Base-by-base conservation (phyloP, 2,329 filamentous ascomycete species). In the Arthrinium phaeospermum region DNA sequence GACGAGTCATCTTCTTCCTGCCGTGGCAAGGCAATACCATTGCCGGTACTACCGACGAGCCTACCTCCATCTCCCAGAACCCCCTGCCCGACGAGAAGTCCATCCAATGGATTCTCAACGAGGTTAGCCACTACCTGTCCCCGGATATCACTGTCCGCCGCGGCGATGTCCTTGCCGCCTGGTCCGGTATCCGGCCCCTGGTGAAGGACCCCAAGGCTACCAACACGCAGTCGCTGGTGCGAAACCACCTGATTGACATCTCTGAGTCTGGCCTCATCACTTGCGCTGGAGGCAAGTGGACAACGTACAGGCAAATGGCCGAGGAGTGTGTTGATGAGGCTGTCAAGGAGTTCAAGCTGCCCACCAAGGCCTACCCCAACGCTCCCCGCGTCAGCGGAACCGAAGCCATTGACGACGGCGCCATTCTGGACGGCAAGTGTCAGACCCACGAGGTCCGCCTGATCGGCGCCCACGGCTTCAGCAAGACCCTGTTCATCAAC, bases 1-100 rank as follows among this genome's bases (percentile, higher is more conserved):
- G 94, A 27, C 90, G 94, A 80, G 94, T 97, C 69, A 96, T 97
- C 79, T 97, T 97, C 89, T 97, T 97, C 87, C 87, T 97, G 53
- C 94, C 94, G 30, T 97, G 94, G 94, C 94, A 97, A 84, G 94
- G 94, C 68, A 96, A 96, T 84, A 97, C 94, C 19, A 96, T 97
- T 79, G 94, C 94, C 67, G 94, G 94, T 74, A 97, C 94, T 6
- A 97, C 94, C 10, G 94, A 97, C 80, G 91, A 93, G 51, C 91
- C 94, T 3, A 93, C 92, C 49, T 85, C 87, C 44, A 94, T 97
- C 76, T 89, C 89, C 6, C 86, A 88, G 53, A 92, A 96, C 77
- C 94, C 94, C 0, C 81, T 95, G 45, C 93, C 94, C 12, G 91
- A 92, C 44, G 94, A 97, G 82, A 89, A 94, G 76, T 94, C 96